Evolutionary conservation across 768 basidiomycete species (phyloP), one percentile per base, ranked within the genome.

Genomic region (Trametes gibbosa): DNA sequence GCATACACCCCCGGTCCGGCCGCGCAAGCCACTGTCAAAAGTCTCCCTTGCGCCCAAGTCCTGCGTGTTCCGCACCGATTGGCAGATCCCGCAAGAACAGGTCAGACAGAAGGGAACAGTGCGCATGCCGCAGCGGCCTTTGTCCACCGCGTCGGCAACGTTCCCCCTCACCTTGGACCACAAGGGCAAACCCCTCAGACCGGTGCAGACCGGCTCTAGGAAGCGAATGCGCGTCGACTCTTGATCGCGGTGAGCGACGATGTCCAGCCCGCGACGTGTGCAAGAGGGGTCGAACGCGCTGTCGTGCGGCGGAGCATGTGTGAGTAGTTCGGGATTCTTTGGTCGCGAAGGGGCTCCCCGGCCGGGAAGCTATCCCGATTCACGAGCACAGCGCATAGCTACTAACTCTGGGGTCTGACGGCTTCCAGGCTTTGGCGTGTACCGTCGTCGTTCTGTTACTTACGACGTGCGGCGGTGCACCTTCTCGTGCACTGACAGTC

Each of bases 181-280:
- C 19, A 46, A 48, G 13, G 60, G 60, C 7, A 32, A 17, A 8
- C 50, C 60, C 0, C 32, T 48, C 34, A 50, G 32, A 27, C 39
- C 50, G 8, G 50, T 61, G 6, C 54, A 53, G 16, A 12, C 14
- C 3, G 60, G 54, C 17, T 56, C 60, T 14, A 35, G 51, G 43
- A 52, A 32, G 54, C 47, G 55, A 40, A 41, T 61, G 14, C 29
- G 34, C 24, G 14, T 37, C 21, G 19, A 34, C 12, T 49, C 39
- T 9, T 56, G 34, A 56, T 9, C 21, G 19, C 21, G 7, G 7
- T 39, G 7, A 8, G n/a, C 5, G n/a, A 17, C 14, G 29, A 32
- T 32, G 29, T 32, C 29, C 29, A n/a, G n/a, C n/a, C n/a, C n/a
- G n/a, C n/a, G n/a, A n/a, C n/a, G n/a, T n/a, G n/a, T n/a, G n/a